phyloP scores from a whole-genome alignment of 2,329 filamentous ascomycete genomes.

The Dothiorella sarmentorum region DNA sequence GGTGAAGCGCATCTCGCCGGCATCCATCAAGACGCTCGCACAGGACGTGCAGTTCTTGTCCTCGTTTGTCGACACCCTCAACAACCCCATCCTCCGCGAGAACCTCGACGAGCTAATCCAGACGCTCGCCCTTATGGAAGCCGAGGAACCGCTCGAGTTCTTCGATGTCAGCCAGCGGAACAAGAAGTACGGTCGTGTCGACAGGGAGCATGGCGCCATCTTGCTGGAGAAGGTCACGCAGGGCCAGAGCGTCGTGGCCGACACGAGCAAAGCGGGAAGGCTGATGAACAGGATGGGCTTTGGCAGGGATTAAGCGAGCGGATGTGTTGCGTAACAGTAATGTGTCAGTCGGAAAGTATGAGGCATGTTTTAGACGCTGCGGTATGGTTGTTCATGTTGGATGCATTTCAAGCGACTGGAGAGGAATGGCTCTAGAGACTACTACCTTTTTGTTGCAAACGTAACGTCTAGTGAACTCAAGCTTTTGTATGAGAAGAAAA shows the following conservation, averaged over 20 bases:
- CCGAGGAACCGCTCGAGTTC: slow-evolving; percentile 92
- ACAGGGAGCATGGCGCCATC: slow-evolving; percentile 82
- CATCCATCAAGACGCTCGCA: slow-evolving; percentile 76
- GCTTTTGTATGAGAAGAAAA: too few species aligned
- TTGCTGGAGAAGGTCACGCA: slow-evolving; percentile 70
- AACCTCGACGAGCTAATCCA: slow-evolving; percentile 92
- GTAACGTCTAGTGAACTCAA: too few species aligned
- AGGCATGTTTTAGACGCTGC: too few species aligned
- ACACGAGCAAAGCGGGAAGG: not conserved
- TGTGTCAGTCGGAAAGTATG: too few species aligned
- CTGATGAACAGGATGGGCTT: slow-evolving; percentile 16
- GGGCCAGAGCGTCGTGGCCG: slow-evolving; percentile 9
- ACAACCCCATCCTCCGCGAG: slow-evolving; percentile 82
- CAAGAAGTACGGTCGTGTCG: slow-evolving; percentile 90
- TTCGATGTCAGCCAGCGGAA: slow-evolving; percentile 88
- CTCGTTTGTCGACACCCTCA: slow-evolving; percentile 80
- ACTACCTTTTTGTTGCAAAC: too few species aligned
- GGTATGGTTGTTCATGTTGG: too few species aligned
- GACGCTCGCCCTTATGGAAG: slow-evolving; percentile 81
- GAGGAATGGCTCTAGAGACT: too few species aligned
- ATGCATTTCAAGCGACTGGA: too few species aligned
- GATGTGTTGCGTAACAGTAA: too few species aligned
- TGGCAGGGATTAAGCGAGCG: not conserved
- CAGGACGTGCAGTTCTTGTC: slow-evolving; percentile 81
- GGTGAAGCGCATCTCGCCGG: slow-evolving; percentile 82